Base-by-base conservation (phyloP, 2,329 filamentous ascomycete genomes). In the Colletotrichum sp. region DNA sequence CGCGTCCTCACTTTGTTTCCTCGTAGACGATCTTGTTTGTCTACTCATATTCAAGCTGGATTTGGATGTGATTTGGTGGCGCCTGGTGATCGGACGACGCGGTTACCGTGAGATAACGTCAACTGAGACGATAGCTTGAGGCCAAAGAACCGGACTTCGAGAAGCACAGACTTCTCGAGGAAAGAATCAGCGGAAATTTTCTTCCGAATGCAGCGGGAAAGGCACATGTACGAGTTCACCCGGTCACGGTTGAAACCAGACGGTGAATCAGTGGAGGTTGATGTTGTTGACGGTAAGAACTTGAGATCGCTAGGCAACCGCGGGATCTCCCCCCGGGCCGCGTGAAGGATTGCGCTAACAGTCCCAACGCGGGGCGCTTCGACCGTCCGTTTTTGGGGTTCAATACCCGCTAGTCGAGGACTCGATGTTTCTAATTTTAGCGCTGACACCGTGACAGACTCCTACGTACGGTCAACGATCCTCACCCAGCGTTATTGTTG, bases 391-490 rank as follows among this genome's bases (percentile, higher is more conserved):
- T 48, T 22, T 6, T 22, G 43, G 43, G 43, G n/a, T 48, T 13
- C n/a, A 22, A 10, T 22, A 48, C 43, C 43, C 43, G 43, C 43
- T 52, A 22, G 43, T 52, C 43, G n/a, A 22, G n/a, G 2, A 1
- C n/a, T 52, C 10, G n/a, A 48, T 48, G n/a, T 4, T 52, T 52
- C 43, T 52, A 52, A 8, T 2, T 52, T 52, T 52, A 52, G n/a
- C 43, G 10, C n/a, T 18, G 9, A n/a, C 39, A 43, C 0, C 43
- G 12, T 8, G 10, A 22, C 2, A 52, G n/a, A 52, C 43, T 22
- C 2, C 43, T 3, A 1, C 43, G 43, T 3, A 1, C 43, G 43
- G 8, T 12, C 3, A 52, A 22, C 2, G 22, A 4, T 7, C 1
- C 43, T 22, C n/a, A 13, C n/a, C n/a, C 0, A 13, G 10, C 10